phyloP scores from a whole-genome alignment of 306 rosid genomes.

The Cucurbita pepo region DNA sequence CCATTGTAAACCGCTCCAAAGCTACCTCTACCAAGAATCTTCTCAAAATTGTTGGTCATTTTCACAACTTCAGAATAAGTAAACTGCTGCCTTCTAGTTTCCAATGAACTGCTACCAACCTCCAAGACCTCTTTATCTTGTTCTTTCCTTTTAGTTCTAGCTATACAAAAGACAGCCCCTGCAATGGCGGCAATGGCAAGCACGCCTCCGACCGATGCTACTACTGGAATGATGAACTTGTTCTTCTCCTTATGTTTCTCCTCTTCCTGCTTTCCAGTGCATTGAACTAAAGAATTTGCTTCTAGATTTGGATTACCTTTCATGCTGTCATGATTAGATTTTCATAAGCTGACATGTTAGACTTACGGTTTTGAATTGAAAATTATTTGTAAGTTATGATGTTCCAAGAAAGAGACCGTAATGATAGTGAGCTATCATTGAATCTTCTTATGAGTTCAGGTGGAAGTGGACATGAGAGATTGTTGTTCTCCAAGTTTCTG shows the following conservation, averaged over 20 bases:
- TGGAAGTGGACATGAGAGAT: slow-evolving; percentile 24
- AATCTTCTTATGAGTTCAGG: slow-evolving; percentile 13
- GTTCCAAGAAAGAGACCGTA: slow-evolving; percentile 21
- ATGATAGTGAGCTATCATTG: slow-evolving; percentile 12
- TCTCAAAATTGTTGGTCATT: slow-evolving; percentile 23
- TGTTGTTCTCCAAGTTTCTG: slow-evolving; percentile 30
- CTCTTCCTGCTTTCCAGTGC: neutral
- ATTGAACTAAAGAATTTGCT: neutral
- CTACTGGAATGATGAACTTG: slow-evolving; percentile 21
- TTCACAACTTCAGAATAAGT: slow-evolving; percentile 27
- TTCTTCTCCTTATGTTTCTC: neutral
- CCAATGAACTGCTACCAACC: slow-evolving; percentile 10
- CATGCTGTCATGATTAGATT: slow-evolving; percentile 15
- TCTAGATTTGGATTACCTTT: slow-evolving; percentile 27
- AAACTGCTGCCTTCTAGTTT: slow-evolving; percentile 25
- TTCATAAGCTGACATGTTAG: neutral
- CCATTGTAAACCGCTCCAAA: slow-evolving; percentile 46
- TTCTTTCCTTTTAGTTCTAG: slow-evolving; percentile 10
- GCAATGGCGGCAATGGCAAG: slow-evolving; percentile 10
- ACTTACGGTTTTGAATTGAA: neutral
- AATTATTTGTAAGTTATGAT: neutral
- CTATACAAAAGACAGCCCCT: slow-evolving; percentile 3
- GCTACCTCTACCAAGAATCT: slow-evolving; percentile 38
- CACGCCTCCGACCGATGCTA: slow-evolving; percentile 33
- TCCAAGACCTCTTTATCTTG: neutral